phyloP scores from a whole-genome alignment of 2,329 filamentous ascomycete species.

The Diaporthe sp. region DNA sequence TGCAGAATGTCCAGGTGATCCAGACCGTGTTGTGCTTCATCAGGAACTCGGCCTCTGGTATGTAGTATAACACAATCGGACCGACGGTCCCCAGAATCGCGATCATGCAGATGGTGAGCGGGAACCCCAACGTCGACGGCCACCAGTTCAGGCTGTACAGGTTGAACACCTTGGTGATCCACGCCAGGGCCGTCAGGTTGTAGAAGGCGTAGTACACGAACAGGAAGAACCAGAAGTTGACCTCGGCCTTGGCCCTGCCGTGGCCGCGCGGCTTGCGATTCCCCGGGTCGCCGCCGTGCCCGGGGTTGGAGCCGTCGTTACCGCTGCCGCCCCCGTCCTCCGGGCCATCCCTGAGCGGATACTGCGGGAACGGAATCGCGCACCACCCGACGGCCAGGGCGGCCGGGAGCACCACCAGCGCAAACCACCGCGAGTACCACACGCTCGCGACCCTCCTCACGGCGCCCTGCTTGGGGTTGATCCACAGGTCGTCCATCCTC shows the following conservation, averaged over 20 bases:
- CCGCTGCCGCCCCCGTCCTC: conserved; percentile 48
- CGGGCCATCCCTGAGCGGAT: conserved; percentile 55
- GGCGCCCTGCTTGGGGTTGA: conserved; percentile 67
- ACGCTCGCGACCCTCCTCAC: conserved; percentile 68
- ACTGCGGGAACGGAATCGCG: conserved; percentile 73
- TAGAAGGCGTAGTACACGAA: conserved; percentile 78
- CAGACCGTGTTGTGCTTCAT: conserved; percentile 73
- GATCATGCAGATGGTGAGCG: conserved; percentile 70
- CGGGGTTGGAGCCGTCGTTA: conserved; percentile 36
- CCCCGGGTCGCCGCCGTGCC: background rate
- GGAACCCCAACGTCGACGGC: conserved; percentile 65
- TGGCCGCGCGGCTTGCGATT: conserved; percentile 66
- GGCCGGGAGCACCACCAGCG: conserved; percentile 71
- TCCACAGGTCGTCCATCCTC: conserved; percentile 64
- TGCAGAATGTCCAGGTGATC: conserved; percentile 76
- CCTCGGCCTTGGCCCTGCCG: conserved; percentile 70
- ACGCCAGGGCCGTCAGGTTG: conserved; percentile 73
- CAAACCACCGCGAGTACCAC: conserved; percentile 72
- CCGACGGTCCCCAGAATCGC: conserved; percentile 68
- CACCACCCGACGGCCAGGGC: conserved; percentile 72
- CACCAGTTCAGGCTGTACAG: conserved; percentile 76
- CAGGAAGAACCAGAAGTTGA: conserved; percentile 80
- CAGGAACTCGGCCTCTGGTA: conserved; percentile 62
- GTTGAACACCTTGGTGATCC: conserved; percentile 79
- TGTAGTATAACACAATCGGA: conserved; percentile 70